Evolutionary conservation across 176 grass and related monocot genomes (phyloP).

Genomic region (Musa itinerans): DNA sequence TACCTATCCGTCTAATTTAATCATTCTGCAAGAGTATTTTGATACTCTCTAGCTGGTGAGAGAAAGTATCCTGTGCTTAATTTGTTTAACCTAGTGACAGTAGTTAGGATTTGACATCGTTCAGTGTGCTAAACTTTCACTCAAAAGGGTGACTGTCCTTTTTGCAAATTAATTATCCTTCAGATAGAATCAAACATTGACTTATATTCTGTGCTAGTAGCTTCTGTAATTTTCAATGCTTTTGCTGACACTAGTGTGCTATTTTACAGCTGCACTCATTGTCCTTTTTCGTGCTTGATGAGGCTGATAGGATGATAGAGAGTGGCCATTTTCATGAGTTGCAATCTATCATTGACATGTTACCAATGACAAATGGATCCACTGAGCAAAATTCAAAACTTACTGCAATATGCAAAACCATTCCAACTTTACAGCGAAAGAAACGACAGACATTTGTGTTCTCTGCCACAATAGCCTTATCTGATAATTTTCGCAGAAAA

Average conservation of each 20-base stretch:
- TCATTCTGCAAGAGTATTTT: too few relatives aligned
- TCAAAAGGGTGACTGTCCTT: neutral
- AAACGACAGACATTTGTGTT: constrained; percentile 95
- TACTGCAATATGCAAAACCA: constrained; percentile 39
- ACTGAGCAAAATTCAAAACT: constrained; percentile 21
- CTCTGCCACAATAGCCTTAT: constrained; percentile 83
- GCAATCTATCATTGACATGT: constrained; percentile 87
- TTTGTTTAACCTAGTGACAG: neutral
- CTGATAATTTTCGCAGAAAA: constrained; percentile 86
- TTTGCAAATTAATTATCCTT: neutral
- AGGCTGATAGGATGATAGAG: constrained; percentile 97
- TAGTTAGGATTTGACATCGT: neutral
- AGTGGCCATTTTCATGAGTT: constrained; percentile 75
- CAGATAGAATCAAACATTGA: neutral
- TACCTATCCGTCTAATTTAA: too few relatives aligned
- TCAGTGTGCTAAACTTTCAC: neutral
- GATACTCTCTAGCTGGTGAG: too few relatives aligned
- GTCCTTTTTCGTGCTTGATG: constrained; percentile 90
- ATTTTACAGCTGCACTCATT: constrained; percentile 63
- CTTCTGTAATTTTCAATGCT: neutral
- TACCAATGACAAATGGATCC: constrained; percentile 39
- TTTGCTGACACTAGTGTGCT: neutral
- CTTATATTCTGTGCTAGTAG: neutral
- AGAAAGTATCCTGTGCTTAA: neutral
- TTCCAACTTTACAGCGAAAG: constrained; percentile 62